Percentiles rank a stretch among this genome's conserved stretches.
phyloP scores from a whole-genome alignment of 306 rosid species.

The Casuarina equisetifolia region DNA sequence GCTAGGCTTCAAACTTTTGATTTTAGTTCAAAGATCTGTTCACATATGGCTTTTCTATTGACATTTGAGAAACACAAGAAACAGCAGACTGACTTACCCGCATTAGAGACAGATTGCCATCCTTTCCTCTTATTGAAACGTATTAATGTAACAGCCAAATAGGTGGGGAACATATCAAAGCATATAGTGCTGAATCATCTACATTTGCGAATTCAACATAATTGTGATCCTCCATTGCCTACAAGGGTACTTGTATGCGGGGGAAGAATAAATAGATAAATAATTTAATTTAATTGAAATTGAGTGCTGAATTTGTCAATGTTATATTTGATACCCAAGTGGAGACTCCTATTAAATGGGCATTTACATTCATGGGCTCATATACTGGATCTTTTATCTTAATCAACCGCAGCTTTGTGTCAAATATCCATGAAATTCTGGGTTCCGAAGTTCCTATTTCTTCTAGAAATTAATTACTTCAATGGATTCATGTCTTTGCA shows the following conservation, averaged over 20 bases:
- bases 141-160: too few relatives aligned
- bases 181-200: background rate
- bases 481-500: conserved; percentile 31
- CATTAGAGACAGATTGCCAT: too few relatives aligned
- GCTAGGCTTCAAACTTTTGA: background rate
- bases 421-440: background rate
- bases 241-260: background rate
- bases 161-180: too few relatives aligned
- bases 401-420: background rate
- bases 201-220: background rate
- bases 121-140: too few relatives aligned
- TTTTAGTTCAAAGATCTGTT: background rate
- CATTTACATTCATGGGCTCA: conserved; percentile 5
- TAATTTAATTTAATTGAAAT: background rate
- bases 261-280: background rate
- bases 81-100: background rate
- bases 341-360: background rate
- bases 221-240: background rate
- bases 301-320: conserved; percentile 2
- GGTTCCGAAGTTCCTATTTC: background rate
- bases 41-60: background rate
- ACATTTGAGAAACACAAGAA: background rate
- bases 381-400: background rate
- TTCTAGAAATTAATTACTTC: background rate
- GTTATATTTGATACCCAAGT: conserved; percentile 7